These are phyloP conservation scores for Nemania sp. DNA, from an alignment of 2,329 filamentous ascomycete genomes.

Conservation along the genomic window DNA sequence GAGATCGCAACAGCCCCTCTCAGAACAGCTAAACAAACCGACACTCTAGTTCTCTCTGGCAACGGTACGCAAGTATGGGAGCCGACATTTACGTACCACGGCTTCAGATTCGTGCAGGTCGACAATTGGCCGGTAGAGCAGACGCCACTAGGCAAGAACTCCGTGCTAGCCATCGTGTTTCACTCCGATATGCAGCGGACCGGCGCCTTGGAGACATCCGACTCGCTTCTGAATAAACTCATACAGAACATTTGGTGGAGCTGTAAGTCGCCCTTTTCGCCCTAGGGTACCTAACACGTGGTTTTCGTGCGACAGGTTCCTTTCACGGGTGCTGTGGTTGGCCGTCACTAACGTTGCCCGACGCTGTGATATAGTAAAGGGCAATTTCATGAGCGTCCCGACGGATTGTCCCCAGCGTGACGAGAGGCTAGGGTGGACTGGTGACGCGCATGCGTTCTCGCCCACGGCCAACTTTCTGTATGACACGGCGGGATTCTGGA, in stretches of 20 bases:
- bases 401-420: conserved; percentile 64
- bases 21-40: conserved; percentile 44
- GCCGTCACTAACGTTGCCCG: background rate
- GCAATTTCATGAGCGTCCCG: conserved; percentile 68
- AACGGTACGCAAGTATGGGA: conserved; percentile 67
- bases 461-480: conserved; percentile 66
- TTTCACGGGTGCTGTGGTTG: background rate
- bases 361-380: conserved; percentile 54
- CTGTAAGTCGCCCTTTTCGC: conserved; percentile 46
- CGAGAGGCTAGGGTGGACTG: conserved; percentile 64
- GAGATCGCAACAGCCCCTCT: conserved; percentile 54
- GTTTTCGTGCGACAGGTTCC: background rate
- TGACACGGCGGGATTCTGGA: conserved; percentile 63
- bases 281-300: background rate
- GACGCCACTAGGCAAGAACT: conserved; percentile 44
- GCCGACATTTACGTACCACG: conserved; percentile 64
- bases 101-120: conserved; percentile 62
- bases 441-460: conserved; percentile 60
- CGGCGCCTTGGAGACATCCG: conserved; percentile 64
- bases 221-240: conserved; percentile 64
- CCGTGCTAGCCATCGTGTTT: conserved; percentile 56
- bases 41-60: conserved; percentile 46
- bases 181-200: conserved; percentile 65
- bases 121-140: conserved; percentile 54
- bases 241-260: conserved; percentile 67